phyloP scores from a whole-genome alignment of 371 early-diverging fungal genomes.

The Umbelopsis sp. region DNA sequence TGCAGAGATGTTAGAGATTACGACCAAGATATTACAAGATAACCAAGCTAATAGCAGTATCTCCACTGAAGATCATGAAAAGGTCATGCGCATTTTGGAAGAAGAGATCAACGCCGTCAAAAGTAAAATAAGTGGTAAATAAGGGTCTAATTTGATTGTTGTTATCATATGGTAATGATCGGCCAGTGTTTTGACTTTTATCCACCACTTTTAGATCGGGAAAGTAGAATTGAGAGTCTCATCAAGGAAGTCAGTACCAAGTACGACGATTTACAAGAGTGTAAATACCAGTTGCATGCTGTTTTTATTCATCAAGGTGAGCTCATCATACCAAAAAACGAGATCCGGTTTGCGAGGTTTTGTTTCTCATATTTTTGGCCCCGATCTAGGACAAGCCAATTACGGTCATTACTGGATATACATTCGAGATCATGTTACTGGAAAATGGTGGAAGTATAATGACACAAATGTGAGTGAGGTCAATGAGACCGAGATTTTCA shows the following conservation, averaged over 20 bases:
- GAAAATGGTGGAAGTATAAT: constrained; percentile 85
- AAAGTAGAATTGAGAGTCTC: constrained; percentile 22
- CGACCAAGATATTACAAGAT: constrained; percentile 37
- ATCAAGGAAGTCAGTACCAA: constrained; percentile 31
- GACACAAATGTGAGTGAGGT: constrained; percentile 76
- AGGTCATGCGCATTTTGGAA: constrained; percentile 29
- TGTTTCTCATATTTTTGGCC: too few species aligned
- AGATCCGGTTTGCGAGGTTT: too few species aligned
- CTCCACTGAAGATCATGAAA: constrained; percentile 19
- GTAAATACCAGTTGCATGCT: constrained; percentile 66
- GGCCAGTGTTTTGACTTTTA: background rate
- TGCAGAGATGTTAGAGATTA: constrained; percentile 45
- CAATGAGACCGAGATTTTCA: constrained; percentile 56
- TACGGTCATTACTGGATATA: constrained; percentile 94
- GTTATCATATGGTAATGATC: background rate
- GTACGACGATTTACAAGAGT: constrained; percentile 41
- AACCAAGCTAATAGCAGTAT: constrained; percentile 20
- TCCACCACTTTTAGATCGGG: constrained; percentile 18
- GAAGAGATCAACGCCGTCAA: constrained; percentile 27
- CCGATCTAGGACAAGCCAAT: constrained; percentile 55
- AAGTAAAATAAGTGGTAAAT: constrained; percentile 27
- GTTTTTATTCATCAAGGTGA: constrained; percentile 72
- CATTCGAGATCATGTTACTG: constrained; percentile 64
- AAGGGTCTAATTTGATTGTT: background rate
- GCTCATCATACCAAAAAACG: background rate